Conservation (phyloP, 768 basidiomycete genomes). For the Cystofilobasidium ferigula region DNA sequence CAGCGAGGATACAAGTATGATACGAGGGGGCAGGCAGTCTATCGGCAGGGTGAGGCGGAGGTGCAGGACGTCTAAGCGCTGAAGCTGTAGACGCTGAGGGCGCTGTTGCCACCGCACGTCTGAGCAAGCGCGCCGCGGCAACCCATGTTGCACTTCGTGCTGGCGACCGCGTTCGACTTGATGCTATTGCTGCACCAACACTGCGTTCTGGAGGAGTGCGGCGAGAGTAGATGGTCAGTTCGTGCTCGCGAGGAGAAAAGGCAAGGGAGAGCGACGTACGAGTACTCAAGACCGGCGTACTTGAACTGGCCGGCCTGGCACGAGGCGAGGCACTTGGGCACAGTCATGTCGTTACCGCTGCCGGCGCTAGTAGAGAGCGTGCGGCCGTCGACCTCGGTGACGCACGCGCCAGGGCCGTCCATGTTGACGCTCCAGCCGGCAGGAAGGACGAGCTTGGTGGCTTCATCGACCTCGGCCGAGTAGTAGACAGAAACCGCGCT, state of each 20-base stretch:
- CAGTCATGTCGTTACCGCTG: constrained; percentile 29
- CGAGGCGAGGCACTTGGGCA: constrained; percentile 32
- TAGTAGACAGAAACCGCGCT: neutral
- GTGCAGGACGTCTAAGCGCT: too few relatives aligned
- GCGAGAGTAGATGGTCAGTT: neutral
- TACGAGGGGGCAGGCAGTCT: too few relatives aligned
- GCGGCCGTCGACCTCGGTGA: neutral
- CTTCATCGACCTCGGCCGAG: neutral
- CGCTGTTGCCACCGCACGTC: constrained; percentile 18
- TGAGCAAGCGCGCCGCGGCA: neutral
- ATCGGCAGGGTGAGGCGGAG: too few relatives aligned
- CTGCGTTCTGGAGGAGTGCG: neutral
- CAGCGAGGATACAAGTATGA: neutral
- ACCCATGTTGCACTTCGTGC: neutral
- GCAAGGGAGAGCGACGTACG: neutral
- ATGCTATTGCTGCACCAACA: neutral
- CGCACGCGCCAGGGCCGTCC: neutral
- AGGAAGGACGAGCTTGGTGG: neutral
- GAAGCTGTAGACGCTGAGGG: constrained; percentile 25
- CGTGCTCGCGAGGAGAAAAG: neutral
- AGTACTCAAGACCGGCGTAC: constrained; percentile 37
- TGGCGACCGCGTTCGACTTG: neutral
- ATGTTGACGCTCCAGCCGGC: constrained; percentile 1
- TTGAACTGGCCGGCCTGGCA: constrained; percentile 36
- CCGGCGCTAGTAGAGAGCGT: neutral